Evolutionary conservation across 2,329 filamentous ascomycete genomes (phyloP), one percentile per base, ranked within the genome.

Genomic region (Rhexocercosporidium sp.): DNA sequence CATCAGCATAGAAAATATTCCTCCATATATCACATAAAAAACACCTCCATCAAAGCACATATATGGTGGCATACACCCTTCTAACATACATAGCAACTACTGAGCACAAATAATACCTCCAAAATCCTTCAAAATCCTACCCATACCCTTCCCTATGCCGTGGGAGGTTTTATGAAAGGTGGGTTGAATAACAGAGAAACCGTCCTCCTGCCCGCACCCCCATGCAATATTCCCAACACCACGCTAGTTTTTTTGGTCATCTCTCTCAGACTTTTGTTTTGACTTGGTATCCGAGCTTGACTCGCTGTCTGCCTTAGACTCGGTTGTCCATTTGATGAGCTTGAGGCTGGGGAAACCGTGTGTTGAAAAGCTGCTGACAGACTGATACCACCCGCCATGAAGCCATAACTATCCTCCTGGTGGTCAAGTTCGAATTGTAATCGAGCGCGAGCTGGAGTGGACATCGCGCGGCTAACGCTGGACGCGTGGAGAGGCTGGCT

Each of bases 201-300:
- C n/a, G 39, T 59, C 29, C 59, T 59, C 31, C 37, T 65, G 18
- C 63, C 60, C 8, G 62, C 46, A 31, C 61, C 63, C 20, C 27
- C 60, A 8, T 64, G 56, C 53, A 39, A n/a, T 8, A 66, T 70
- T 20, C 69, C 69, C 46, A 70, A 44, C 18, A 44, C 47, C 22
- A 25, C 34, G 49, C 68, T 70, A 46, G 56, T 60, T 34, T 59
- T n/a, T 56, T 57, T 64, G 14, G 68, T 68, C 11, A 70, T 18
- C 9, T 59, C 51, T 27, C 39, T 66, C 25, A 70, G 27, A 29
- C 49, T 66, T 18, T 63, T 68, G 5, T 57, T 44, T 44, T 44
- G 41, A 20, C 41, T 44, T 44, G 41, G 41, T 18, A 59, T 46
- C 27, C 56, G 18, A 16, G 20, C 22, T 29, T 29, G 37, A 8